Percentiles rank a stretch among this genome's conserved stretches.
phyloP scores from a whole-genome alignment of 768 basidiomycete species.

The Macrocybe gigantea region DNA sequence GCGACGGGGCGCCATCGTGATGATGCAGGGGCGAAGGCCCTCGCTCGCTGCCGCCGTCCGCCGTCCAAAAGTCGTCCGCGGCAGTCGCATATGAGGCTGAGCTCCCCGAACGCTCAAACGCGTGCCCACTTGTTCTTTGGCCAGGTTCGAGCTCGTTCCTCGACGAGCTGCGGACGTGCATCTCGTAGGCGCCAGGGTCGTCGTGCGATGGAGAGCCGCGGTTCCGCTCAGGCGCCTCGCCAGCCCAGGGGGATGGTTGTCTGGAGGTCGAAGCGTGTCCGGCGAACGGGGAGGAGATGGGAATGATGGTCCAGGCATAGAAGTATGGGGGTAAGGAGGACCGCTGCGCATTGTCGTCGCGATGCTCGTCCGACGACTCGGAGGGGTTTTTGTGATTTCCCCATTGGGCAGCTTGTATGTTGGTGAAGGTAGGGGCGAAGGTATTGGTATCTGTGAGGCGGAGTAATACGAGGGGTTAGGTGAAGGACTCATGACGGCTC shows the following conservation, averaged over 20 bases:
- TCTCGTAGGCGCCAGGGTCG: slow-evolving; percentile 24
- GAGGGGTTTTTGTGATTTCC: slow-evolving; percentile 38
- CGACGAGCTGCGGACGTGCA: slow-evolving; percentile 29
- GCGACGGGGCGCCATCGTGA: no score
- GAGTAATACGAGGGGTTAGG: slow-evolving; percentile 65
- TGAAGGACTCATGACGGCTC: slow-evolving; percentile 20
- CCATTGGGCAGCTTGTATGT: slow-evolving; percentile 40
- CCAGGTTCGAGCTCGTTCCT: slow-evolving; percentile 3
- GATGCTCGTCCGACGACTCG: slow-evolving; percentile 32
- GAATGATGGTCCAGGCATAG: slow-evolving; percentile 18
- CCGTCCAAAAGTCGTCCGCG: slow-evolving; percentile 35
- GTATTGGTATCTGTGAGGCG: slow-evolving; percentile 54
- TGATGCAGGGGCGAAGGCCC: no score
- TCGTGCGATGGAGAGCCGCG: background rate
- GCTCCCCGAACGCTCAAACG: slow-evolving; percentile 27
- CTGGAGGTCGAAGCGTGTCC: slow-evolving; percentile 11
- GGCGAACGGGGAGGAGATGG: slow-evolving; percentile 17
- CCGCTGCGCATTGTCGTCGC: slow-evolving; percentile 21
- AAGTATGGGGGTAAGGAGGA: slow-evolving; percentile 13
- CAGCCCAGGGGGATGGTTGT: slow-evolving; percentile 1
- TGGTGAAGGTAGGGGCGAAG: slow-evolving; percentile 55
- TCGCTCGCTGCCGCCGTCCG: slow-evolving; percentile 12
- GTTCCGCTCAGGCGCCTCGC: slow-evolving; percentile 7
- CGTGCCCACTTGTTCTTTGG: slow-evolving; percentile 5
- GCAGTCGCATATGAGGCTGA: slow-evolving; percentile 39